Evolutionary conservation across 371 early-diverging fungal species (phyloP), one percentile per base, ranked within the genome.

Genomic region (Capillidium rhysosporum): DNA sequence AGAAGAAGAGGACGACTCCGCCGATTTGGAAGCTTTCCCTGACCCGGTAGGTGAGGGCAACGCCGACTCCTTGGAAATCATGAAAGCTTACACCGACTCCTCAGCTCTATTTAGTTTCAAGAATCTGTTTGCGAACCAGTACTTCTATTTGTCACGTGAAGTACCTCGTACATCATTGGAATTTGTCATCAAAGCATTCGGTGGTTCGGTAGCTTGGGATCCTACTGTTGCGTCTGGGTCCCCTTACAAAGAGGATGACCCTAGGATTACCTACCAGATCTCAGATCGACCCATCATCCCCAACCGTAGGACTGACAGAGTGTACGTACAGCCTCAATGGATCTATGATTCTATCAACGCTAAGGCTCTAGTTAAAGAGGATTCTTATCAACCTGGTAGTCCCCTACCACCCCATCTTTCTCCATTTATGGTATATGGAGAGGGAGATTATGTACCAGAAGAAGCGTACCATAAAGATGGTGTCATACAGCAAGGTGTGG

Each of bases 241-340:
- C 1, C 86, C 87, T 8, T 84, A 72, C 59, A 62, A 69, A 2
- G 89, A 83, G 59, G 71, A 69, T 40, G 88, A 92, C 61, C 70
- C 78, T 14, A 68, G 74, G 9, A 87, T 97, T 63, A 90, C 88
- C 0, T 80, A 88, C 60, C 87, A 90, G 59, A 75, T 97, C 56
- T 67, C 76, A 29, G 97, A 97, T 69, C 80, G 94, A 31, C 92
- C 93, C 25, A 59, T 58, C 20, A 72, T 75, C 59, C 65, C 64
- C 54, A 74, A 81, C 58, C 73, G 71, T 57, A 72, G 79, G 61
- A 57, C 74, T 57, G 64, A 68, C 31, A 79, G 93, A 60, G 70
- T 68, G 16, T 94, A 89, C 59, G 74, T 95, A 26, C 98, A 95
- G 68, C 98, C 98, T n/a, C 98, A 97, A 65, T 97, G 94, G 94